phyloP scores from a whole-genome alignment of 2,329 filamentous ascomycete genomes.

The Aureobasidium sp. region DNA sequence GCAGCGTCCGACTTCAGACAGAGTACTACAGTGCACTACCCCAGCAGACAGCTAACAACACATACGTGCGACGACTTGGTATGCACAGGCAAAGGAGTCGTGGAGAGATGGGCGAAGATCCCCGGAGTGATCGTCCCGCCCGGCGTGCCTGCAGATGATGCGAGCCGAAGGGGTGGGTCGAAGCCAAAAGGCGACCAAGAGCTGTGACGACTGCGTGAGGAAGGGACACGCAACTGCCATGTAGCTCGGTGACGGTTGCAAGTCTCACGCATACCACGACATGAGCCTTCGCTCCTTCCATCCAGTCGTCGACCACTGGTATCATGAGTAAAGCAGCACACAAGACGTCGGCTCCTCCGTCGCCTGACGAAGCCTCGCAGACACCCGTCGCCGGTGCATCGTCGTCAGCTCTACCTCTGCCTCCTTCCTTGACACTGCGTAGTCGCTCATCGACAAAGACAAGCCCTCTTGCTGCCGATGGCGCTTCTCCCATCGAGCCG shows the following conservation, averaged over 20 bases:
- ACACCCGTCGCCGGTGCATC: constrained; percentile 1
- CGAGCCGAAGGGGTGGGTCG: neutral
- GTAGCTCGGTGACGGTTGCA: neutral
- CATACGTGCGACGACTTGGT: neutral
- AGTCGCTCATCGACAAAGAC: constrained; percentile 6
- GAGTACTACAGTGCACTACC: neutral
- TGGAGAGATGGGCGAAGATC: neutral
- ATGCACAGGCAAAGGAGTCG: too few species aligned
- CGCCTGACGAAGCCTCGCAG: neutral
- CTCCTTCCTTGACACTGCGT: neutral
- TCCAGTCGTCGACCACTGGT: neutral
- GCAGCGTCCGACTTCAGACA: neutral
- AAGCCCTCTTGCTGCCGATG: neutral
- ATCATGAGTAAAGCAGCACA: neutral
- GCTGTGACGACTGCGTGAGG: neutral
- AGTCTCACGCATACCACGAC: neutral
- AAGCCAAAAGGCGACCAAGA: constrained; percentile 1
- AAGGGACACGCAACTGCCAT: constrained; percentile 1
- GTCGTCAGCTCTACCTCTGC: constrained; percentile 15
- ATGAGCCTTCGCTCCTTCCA: neutral
- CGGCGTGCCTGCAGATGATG: neutral
- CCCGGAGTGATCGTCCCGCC: neutral
- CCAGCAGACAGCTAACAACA: neutral
- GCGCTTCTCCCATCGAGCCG: constrained; percentile 18
- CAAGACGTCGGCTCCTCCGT: constrained; percentile 8